These are phyloP conservation scores for Simplicillium sp. DNA, from an alignment of 2,329 filamentous ascomycete genomes.

Conservation along the genomic window DNA sequence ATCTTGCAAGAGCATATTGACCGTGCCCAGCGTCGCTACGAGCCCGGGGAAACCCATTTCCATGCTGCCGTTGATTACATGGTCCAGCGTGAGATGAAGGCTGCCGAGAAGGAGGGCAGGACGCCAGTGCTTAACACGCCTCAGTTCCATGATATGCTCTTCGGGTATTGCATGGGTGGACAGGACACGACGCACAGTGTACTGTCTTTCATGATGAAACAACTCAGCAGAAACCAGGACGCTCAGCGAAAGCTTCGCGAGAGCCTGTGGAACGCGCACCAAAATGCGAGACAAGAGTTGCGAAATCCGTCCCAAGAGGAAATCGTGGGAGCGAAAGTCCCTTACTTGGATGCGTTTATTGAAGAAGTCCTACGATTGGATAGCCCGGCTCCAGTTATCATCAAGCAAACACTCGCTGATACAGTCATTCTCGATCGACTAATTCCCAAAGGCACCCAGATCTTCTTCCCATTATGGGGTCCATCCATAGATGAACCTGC, in stretches of 20 bases:
- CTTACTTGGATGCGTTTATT: conserved; percentile 19
- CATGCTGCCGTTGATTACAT: conserved; percentile 15
- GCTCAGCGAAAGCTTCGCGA: background rate
- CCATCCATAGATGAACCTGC: conserved; percentile 8
- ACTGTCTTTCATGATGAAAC: conserved; percentile 5
- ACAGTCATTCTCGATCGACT: conserved; percentile 14
- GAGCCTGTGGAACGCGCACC: conserved; percentile 6
- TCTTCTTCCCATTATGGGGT: conserved; percentile 11
- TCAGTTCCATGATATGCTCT: conserved; percentile 13
- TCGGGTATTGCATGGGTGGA: conserved; percentile 7
- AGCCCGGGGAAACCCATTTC: background rate
- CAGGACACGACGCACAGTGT: conserved; percentile 7
- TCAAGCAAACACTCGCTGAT: conserved; percentile 14
- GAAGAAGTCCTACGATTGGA: conserved; percentile 18
- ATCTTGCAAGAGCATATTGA: background rate
- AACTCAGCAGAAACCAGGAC: conserved; percentile 4
- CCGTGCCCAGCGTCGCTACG: background rate
- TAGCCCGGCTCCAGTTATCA: conserved; percentile 9
- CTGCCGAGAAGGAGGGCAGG: conserved; percentile 15
- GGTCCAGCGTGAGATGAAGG: conserved; percentile 14
- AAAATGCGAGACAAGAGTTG: conserved; percentile 5
- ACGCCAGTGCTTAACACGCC: conserved; percentile 13
- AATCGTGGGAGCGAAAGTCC: conserved; percentile 9
- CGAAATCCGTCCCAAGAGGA: conserved; percentile 13
- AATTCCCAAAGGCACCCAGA: conserved; percentile 16